Conservation (phyloP, 805 yeast genomes). For the Torulaspora maleeae region DNA sequence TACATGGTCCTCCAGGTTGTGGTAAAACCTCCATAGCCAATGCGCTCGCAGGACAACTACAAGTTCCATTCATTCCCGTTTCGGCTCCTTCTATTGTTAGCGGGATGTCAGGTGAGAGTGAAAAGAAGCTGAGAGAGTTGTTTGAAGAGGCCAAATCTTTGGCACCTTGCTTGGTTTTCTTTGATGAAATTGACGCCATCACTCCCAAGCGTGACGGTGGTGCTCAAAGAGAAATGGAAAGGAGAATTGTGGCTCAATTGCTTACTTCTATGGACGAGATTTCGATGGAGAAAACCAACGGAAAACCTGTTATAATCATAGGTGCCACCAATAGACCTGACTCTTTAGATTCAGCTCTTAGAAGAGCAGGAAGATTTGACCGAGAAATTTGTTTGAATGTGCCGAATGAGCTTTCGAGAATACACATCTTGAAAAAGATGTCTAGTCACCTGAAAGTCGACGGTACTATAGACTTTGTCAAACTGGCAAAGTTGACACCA, state of each 20-base stretch:
- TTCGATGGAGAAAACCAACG: constrained; percentile 80
- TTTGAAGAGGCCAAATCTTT: constrained; percentile 85
- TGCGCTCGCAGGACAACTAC: constrained; percentile 90
- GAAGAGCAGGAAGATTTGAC: constrained; percentile 96
- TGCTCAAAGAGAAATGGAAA: constrained; percentile 97
- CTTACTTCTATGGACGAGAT: constrained; percentile 93
- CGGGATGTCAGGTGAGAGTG: constrained; percentile 99
- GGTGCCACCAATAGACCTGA: constrained; percentile 98
- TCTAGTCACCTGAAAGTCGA: constrained; percentile 59
- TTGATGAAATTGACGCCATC: constrained; percentile 97
- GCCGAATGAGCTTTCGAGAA: constrained; percentile 83
- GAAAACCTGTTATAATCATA: constrained; percentile 86
- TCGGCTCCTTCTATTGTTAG: constrained; percentile 96
- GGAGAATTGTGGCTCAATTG: constrained; percentile 92
- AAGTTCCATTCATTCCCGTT: constrained; percentile 84
- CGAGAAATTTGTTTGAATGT: constrained; percentile 90
- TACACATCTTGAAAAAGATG: constrained; percentile 71
- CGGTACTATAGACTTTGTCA: constrained; percentile 63
- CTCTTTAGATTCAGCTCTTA: constrained; percentile 85
- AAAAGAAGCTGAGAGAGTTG: constrained; percentile 85
- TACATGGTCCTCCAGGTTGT: constrained; percentile 99
- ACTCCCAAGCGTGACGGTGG: constrained; percentile 94
- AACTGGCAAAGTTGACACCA: constrained; percentile 87
- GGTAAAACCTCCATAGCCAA: constrained; percentile 96
- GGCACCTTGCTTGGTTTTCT: constrained; percentile 90